Base-by-base conservation (phyloP, 2,329 filamentous ascomycete genomes). In the Colletotrichum endophyticum region DNA sequence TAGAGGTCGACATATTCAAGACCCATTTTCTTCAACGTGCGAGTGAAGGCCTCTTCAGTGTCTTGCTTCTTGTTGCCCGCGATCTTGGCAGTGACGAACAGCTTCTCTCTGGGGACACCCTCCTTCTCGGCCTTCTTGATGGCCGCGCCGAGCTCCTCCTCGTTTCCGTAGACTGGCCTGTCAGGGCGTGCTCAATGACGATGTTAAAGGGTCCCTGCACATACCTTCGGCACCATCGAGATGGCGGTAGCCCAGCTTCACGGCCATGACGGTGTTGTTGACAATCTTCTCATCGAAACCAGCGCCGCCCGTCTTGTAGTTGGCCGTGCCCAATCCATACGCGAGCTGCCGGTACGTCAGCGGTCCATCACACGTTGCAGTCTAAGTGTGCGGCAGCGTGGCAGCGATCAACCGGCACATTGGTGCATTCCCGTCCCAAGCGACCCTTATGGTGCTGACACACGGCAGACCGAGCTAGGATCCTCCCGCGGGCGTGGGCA, bases 1-100 rank as follows among this genome's bases (percentile, higher is more conserved):
- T 94, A 95, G 62, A 95, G 88, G 83, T 96, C 94, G 12, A 96
- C 89, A 81, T 95, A 95, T 78, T 94, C 91, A 30, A 94, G 85
- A 19, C 89, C 88, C n/a, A 95, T 90, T 79, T 91, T 93, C 83
- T 89, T 84, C 39, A 96, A 89, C 2, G 92, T 93, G 77, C 88
- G 83, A 16, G 90, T 82, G 78, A 95, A 88, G 16, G 90, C 89
- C 77, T 89, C 87, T 34, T 85, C 82, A 30, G 89, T 84, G 66
- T 87, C 81, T 78, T 85, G 83, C 76, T 85, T 84, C 39, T 82
- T 81, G 6, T 73, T 83, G 72, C 86, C 87, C 57, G 84, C 83
- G 63, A 90, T 87, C 81, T 94, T 93, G 78, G 91, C 93, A 12
- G 89, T 91, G 77, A 96, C 88, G 87, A 90, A 96, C 80, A 96